Evolutionary conservation across 179 eudicot species (phyloP).

Genomic region (Amaranthus tricolor): DNA sequence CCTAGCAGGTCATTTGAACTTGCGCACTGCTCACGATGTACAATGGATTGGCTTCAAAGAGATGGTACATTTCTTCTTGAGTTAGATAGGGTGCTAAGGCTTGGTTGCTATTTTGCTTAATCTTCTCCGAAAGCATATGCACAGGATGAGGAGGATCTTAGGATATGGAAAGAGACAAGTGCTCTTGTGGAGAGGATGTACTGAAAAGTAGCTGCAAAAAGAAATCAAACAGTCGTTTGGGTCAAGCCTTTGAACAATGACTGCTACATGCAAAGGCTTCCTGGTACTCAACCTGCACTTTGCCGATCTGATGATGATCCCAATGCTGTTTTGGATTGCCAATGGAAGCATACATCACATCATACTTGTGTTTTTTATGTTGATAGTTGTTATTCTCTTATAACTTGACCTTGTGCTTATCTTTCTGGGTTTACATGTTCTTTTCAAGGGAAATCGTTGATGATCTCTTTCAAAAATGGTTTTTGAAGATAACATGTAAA

Average conservation of each 20-base stretch:
- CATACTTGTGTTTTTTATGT: conserved; percentile 51
- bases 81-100: conserved; percentile 85
- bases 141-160: conserved; percentile 95
- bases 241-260: conserved; percentile 88
- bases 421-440: conserved; percentile 4
- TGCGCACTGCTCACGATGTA: conserved; percentile 98
- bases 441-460: not conserved
- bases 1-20: conserved; percentile 97
- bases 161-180: conserved; percentile 96
- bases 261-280: conserved; percentile 77
- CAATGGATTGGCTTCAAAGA: conserved; percentile 99
- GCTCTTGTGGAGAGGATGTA: conserved; percentile 96
- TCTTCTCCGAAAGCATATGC: conserved; percentile 99
- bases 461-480: not conserved
- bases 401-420: not conserved
- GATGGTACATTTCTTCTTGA: conserved; percentile 94
- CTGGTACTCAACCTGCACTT: conserved; percentile 91
- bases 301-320: conserved; percentile 83
- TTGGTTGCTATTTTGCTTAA: conserved; percentile 97
- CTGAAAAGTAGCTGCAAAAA: conserved; percentile 89
- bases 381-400: conserved; percentile 13
- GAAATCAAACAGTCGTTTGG: conserved; percentile 97
- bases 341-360: conserved; percentile 96
- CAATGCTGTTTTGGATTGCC: conserved; percentile 71
- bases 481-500: not conserved